phyloP scores from a whole-genome alignment of 768 basidiomycete genomes.

The Tremella yokohamensis region DNA sequence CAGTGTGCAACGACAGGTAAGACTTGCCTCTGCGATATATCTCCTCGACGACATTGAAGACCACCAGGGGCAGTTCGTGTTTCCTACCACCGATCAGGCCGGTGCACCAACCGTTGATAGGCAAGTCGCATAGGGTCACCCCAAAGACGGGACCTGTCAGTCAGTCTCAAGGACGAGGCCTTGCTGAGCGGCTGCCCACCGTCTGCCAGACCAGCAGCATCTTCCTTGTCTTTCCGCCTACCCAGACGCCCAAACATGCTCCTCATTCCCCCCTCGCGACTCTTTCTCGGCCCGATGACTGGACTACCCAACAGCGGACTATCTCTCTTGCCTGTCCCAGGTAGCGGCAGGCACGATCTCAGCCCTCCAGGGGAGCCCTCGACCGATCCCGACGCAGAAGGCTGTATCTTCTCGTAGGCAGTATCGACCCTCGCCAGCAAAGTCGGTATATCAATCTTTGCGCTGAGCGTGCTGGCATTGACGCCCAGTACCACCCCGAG shows the following conservation, averaged over 20 bases:
- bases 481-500: slow-evolving; percentile 31
- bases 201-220: background rate
- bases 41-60: slow-evolving; percentile 44
- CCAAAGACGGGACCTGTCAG: slow-evolving; percentile 38
- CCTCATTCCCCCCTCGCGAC: slow-evolving; percentile 18
- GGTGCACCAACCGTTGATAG: slow-evolving; percentile 35
- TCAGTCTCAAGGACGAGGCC: slow-evolving; percentile 1
- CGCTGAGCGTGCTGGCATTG: slow-evolving; percentile 24
- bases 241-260: slow-evolving; percentile 30
- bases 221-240: slow-evolving; percentile 9
- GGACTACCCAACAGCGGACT: too few species aligned
- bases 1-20: background rate
- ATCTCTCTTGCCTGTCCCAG: too few species aligned
- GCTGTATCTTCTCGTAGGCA: slow-evolving; percentile 24
- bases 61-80: slow-evolving; percentile 41
- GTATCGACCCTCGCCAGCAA: slow-evolving; percentile 37
- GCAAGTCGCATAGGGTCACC: slow-evolving; percentile 30
- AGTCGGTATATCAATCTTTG: slow-evolving; percentile 36
- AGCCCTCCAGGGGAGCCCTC: background rate
- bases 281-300: too few species aligned
- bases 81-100: slow-evolving; percentile 37
- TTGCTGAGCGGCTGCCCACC: background rate
- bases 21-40: slow-evolving; percentile 42
- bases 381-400: background rate
- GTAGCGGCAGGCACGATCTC: too few species aligned